Evolutionary conservation across 2,329 filamentous ascomycete species (phyloP).

Genomic region (Chalara sp.): DNA sequence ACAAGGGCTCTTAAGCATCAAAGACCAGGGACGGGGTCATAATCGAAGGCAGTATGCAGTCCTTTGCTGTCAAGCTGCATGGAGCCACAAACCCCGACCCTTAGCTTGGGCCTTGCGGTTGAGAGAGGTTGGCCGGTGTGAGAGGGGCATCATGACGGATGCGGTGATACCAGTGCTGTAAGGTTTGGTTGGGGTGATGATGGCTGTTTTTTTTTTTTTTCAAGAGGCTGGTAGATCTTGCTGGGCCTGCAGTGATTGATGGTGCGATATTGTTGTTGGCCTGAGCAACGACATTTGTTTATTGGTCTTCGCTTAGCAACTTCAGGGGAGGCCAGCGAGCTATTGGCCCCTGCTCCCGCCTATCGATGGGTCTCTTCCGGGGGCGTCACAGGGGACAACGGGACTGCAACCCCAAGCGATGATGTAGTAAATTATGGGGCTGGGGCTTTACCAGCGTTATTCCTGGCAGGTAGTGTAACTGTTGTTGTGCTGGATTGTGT

Average conservation of each 20-base stretch:
- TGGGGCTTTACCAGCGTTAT: too few species aligned
- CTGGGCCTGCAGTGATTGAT: background rate
- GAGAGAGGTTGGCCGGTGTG: background rate
- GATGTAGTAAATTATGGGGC: too few species aligned
- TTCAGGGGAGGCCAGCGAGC: background rate
- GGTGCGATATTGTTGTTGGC: background rate
- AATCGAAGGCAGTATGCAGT: background rate
- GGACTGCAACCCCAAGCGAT: too few species aligned
- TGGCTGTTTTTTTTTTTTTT: background rate
- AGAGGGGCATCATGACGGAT: background rate
- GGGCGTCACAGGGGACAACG: background rate
- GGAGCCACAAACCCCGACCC: background rate
- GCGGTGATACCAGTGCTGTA: too few species aligned
- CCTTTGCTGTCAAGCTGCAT: background rate
- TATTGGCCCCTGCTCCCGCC: background rate
- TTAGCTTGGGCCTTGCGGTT: background rate
- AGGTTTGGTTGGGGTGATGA: background rate
- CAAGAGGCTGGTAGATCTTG: background rate
- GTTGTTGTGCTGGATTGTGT: too few species aligned
- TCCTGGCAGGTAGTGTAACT: too few species aligned
- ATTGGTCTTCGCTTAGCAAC: conserved; percentile 6
- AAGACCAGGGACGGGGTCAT: background rate
- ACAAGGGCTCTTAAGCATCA: background rate
- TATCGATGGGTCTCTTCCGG: background rate
- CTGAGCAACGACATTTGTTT: background rate